Evolutionary conservation across 768 basidiomycete species (phyloP).

Genomic region (Cystobasidiopsis lactophilus): DNA sequence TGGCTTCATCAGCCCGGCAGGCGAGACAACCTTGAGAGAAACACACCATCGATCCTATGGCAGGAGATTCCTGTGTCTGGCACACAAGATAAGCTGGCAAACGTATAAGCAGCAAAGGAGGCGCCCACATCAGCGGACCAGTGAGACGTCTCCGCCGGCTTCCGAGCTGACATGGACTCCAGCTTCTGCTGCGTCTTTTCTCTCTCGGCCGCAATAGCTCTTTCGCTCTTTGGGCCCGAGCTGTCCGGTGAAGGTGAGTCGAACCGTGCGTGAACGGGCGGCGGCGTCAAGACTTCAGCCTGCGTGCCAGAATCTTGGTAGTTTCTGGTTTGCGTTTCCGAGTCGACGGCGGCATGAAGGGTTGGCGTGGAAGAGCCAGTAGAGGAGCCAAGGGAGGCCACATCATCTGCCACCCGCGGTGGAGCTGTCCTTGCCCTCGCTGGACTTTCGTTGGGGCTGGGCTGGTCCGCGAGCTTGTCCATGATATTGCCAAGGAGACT

Average conservation of each 20-base stretch:
- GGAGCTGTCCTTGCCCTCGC: no score
- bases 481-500: neutral
- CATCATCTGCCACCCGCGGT: no score
- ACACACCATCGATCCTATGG: no score
- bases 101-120: no score
- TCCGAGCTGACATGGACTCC: neutral
- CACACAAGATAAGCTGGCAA: no score
- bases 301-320: no score
- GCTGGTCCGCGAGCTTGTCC: neutral
- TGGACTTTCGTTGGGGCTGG: neutral
- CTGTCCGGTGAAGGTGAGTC: no score
- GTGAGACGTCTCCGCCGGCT: neutral
- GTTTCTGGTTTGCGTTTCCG: neutral
- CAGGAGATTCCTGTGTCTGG: no score
- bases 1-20: no score
- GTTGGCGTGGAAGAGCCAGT: slow-evolving; percentile 1
- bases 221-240: neutral
- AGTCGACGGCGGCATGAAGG: slow-evolving; percentile 2
- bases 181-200: neutral
- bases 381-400: neutral
- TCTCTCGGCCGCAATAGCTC: neutral
- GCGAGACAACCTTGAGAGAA: no score
- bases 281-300: no score
- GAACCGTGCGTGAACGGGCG: no score
- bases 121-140: neutral